Evolutionary conservation across 2,329 filamentous ascomycete species (phyloP).

Genomic region (Colletotrichum sojae): DNA sequence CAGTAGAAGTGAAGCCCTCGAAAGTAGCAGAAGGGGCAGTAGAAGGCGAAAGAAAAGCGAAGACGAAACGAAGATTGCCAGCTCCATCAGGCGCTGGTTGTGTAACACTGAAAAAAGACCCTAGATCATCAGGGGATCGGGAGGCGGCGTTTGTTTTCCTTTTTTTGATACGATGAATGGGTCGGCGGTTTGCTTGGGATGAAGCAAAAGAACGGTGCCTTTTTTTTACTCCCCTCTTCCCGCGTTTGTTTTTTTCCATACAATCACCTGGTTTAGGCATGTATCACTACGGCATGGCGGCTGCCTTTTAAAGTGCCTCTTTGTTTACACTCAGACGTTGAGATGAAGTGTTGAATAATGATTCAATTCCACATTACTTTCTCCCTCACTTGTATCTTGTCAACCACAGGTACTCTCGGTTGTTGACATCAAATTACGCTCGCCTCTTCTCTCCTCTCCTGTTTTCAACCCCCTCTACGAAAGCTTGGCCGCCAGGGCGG

Average conservation of each 20-base stretch:
- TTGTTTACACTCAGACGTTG: constrained; percentile 13
- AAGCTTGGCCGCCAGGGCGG: constrained; percentile 46
- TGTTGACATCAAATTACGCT: no score
- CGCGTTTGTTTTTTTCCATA: constrained; percentile 27
- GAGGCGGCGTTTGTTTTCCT: constrained; percentile 12
- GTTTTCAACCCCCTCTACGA: not conserved
- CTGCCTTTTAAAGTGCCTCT: not conserved
- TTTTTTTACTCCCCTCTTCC: constrained; percentile 24
- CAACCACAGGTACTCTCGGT: not conserved
- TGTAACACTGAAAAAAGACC: not conserved
- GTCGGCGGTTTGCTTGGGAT: constrained; percentile 1
- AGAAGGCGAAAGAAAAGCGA: not conserved
- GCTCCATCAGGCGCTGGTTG: not conserved
- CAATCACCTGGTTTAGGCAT: not conserved
- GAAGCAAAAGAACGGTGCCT: constrained; percentile 2
- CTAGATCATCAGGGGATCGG: constrained; percentile 18
- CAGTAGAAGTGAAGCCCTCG: constrained; percentile 1
- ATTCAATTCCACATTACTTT: constrained; percentile 35
- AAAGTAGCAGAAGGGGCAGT: no score
- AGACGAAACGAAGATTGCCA: not conserved
- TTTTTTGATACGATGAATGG: constrained; percentile 14
- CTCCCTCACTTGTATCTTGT: not conserved
- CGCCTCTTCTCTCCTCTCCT: no score
- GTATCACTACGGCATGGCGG: constrained; percentile 31
- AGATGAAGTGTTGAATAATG: constrained; percentile 30